phyloP scores from a whole-genome alignment of 1,284 basidiomycete species.

The Trametes pubescens region DNA sequence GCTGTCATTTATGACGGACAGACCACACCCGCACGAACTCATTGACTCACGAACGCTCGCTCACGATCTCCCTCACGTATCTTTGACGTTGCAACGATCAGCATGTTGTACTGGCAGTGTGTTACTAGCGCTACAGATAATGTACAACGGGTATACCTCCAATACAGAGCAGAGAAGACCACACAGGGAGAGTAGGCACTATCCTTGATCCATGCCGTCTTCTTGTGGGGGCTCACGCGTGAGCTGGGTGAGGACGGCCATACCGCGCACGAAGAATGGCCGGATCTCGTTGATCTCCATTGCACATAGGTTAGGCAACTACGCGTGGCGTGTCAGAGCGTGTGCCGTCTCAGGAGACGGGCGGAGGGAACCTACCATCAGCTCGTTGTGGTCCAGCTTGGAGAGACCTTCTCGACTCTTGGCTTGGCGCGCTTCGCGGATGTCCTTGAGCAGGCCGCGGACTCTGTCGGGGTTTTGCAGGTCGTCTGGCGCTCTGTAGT shows the following conservation, averaged over 20 bases:
- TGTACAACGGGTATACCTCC: slow-evolving; percentile 21
- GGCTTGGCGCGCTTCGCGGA: slow-evolving; percentile 93
- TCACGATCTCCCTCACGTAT: neutral
- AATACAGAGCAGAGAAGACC: slow-evolving; percentile 9
- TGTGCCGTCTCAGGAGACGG: neutral
- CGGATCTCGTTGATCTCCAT: slow-evolving; percentile 95
- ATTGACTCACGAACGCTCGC: neutral
- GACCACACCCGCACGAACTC: neutral
- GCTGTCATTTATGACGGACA: neutral
- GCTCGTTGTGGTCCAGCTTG: slow-evolving; percentile 76
- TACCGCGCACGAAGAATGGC: slow-evolving; percentile 87
- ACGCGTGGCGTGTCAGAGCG: slow-evolving; percentile 41
- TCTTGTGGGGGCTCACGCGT: slow-evolving; percentile 43
- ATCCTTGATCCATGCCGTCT: slow-evolving; percentile 30
- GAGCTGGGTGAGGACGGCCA: slow-evolving; percentile 70
- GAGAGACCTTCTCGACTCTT: slow-evolving; percentile 89
- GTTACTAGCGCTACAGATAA: slow-evolving; percentile 21
- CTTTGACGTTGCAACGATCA: neutral
- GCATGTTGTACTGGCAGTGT: slow-evolving; percentile 11
- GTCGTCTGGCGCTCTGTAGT: slow-evolving; percentile 86
- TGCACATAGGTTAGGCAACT: slow-evolving; percentile 88
- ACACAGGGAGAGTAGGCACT: neutral
- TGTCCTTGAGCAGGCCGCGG: slow-evolving; percentile 88
- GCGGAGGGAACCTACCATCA: slow-evolving; percentile 63
- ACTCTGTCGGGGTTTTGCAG: slow-evolving; percentile 84